Conservation (phyloP, 2,329 filamentous ascomycete species). For the Pseudogymnoascus sp. region DNA sequence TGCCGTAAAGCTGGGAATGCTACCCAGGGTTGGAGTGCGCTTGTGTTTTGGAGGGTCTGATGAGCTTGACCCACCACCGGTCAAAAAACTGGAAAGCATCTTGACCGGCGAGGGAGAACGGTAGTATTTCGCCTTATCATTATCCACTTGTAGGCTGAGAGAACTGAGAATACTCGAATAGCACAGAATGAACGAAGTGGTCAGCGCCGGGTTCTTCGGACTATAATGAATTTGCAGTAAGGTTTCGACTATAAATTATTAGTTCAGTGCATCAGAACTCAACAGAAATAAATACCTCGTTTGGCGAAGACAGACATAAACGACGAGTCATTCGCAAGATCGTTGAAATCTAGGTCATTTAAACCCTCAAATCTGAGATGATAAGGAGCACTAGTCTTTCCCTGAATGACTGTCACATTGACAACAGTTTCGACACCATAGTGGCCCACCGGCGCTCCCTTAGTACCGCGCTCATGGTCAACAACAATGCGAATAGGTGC, state of each 20-base stretch:
- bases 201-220: slow-evolving; percentile 54
- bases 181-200: slow-evolving; percentile 63
- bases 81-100: slow-evolving; percentile 73
- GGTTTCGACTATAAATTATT: slow-evolving; percentile 52
- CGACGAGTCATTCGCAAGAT: slow-evolving; percentile 64
- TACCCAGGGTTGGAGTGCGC: slow-evolving; percentile 30
- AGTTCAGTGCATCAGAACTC: slow-evolving; percentile 20
- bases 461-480: slow-evolving; percentile 58
- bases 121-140: slow-evolving; percentile 58
- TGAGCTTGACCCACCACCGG: slow-evolving; percentile 44
- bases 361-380: slow-evolving; percentile 52
- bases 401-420: slow-evolving; percentile 44
- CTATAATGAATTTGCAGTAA: slow-evolving; percentile 63
- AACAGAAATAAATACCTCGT: slow-evolving; percentile 45
- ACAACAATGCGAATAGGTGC: slow-evolving; percentile 65
- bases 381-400: slow-evolving; percentile 44
- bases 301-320: slow-evolving; percentile 68
- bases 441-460: slow-evolving; percentile 55
- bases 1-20: slow-evolving; percentile 34
- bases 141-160: slow-evolving; percentile 53
- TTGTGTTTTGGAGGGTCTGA: slow-evolving; percentile 27
- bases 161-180: slow-evolving; percentile 70
- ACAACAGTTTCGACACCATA: slow-evolving; percentile 65
- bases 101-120: slow-evolving; percentile 83
- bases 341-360: slow-evolving; percentile 62